Percentiles rank a stretch among this genome's conserved stretches.
Evolutionary conservation across 2,329 filamentous ascomycete genomes (phyloP).

Genomic region (Cercospora zeae-maydis): DNA sequence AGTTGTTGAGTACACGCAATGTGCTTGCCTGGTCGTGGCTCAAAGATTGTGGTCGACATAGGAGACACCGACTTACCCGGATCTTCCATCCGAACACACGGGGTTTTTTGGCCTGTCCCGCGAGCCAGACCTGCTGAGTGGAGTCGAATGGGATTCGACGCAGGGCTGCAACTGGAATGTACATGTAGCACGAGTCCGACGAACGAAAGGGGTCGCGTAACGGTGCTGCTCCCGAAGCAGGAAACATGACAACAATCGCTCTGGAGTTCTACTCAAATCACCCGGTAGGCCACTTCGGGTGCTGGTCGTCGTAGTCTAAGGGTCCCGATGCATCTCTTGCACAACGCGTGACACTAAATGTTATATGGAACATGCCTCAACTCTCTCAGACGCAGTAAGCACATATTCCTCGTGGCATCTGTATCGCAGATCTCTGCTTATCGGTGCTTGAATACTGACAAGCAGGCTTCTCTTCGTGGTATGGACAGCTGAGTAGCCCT

Average conservation of each 20-base stretch:
- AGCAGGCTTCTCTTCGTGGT: not conserved
- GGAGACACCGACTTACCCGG: not conserved
- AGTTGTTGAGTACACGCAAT: not conserved
- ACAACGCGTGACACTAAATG: no score
- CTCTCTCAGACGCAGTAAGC: not conserved
- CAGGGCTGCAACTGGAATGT: no score
- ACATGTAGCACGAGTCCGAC: not conserved
- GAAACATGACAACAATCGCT: not conserved
- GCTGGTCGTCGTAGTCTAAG: no score
- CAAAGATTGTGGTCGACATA: not conserved
- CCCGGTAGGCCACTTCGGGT: not conserved
- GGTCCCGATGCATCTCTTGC: no score
- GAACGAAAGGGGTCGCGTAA: no score
- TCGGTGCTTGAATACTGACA: not conserved
- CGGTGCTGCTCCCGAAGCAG: not conserved
- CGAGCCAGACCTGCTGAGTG: not conserved
- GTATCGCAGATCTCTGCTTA: not conserved
- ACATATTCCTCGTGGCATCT: not conserved
- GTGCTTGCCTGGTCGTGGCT: not conserved
- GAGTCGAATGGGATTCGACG: not conserved
- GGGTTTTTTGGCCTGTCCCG: not conserved
- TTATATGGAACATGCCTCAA: not conserved
- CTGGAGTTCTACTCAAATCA: not conserved
- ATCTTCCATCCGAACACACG: not conserved
- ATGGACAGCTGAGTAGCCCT: not conserved